These are phyloP conservation scores for Diphasiastrum complanatum DNA, from an alignment of 83 land plant genomes.

Conservation along the genomic window DNA sequence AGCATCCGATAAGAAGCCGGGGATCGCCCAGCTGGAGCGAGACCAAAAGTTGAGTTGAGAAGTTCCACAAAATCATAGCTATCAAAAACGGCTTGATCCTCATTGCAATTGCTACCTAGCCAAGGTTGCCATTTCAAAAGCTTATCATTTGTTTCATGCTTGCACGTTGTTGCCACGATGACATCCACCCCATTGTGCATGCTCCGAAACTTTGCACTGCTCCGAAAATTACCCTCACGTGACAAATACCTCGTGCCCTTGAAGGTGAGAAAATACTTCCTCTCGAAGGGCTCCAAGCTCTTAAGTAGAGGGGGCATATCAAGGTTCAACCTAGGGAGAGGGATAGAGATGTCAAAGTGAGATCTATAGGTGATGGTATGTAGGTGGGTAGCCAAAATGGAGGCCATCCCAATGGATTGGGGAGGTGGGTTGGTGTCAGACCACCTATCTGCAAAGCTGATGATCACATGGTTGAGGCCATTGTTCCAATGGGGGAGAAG, in stretches of 20 bases:
- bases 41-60: conserved; percentile 17
- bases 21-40: conserved; percentile 23
- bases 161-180: conserved; percentile 8
- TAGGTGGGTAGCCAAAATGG: conserved; percentile 16
- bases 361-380: conserved; percentile 21
- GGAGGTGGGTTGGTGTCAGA: conserved; percentile 13
- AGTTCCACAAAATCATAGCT: conserved; percentile 13
- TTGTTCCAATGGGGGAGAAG: conserved; percentile 21
- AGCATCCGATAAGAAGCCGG: conserved; percentile 19
- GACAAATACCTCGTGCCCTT: background rate
- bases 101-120: conserved; percentile 13
- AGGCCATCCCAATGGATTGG: conserved; percentile 21
- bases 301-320: background rate
- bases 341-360: conserved; percentile 22
- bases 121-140: background rate
- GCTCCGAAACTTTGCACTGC: conserved; percentile 9
- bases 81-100: conserved; percentile 9
- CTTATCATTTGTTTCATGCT: background rate
- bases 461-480: conserved; percentile 25
- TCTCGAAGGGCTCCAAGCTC: background rate
- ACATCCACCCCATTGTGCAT: conserved; percentile 21
- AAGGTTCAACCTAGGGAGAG: conserved; percentile 8
- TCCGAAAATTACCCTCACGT: conserved; percentile 6
- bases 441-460: conserved; percentile 21
- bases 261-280: background rate